Evolutionary conservation across 805 yeast genomes (phyloP).

Genomic region (Grigorovia humatica): DNA sequence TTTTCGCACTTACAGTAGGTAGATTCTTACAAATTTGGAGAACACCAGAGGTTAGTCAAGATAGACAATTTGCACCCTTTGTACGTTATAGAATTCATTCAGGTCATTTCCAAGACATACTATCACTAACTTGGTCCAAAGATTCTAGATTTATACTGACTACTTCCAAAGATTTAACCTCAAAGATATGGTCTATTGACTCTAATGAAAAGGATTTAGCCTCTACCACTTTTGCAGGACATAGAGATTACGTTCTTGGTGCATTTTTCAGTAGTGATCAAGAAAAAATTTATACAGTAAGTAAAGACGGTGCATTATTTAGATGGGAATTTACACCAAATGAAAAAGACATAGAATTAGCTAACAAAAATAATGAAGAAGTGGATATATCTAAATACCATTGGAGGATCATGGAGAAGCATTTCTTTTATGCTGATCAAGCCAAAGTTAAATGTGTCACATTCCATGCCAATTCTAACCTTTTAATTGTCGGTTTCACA

Average conservation of each 20-base stretch:
- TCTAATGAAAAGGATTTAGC: constrained; percentile 58
- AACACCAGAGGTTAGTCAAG: constrained; percentile 72
- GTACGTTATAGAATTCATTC: constrained; percentile 82
- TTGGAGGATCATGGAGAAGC: constrained; percentile 78
- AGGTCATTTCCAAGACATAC: constrained; percentile 81
- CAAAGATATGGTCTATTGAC: constrained; percentile 69
- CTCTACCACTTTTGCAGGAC: constrained; percentile 83
- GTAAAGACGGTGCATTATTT: constrained; percentile 91
- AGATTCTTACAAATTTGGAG: constrained; percentile 87
- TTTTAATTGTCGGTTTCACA: constrained; percentile 79
- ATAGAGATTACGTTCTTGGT: constrained; percentile 74
- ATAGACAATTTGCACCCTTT: constrained; percentile 92
- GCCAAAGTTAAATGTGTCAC: constrained; percentile 70
- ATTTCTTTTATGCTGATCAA: constrained; percentile 55
- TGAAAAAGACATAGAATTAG: constrained; percentile 39
- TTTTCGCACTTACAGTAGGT: constrained; percentile 78
- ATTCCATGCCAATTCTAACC: constrained; percentile 61
- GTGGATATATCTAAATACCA: constrained; percentile 35
- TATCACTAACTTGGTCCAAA: constrained; percentile 74
- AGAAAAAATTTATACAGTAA: constrained; percentile 81
- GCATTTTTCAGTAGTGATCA: constrained; percentile 86
- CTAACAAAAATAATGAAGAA: constrained; percentile 34
- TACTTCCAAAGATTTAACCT: constrained; percentile 82
- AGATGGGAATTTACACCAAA: constrained; percentile 76
- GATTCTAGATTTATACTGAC: constrained; percentile 85